Conservation (phyloP, 495 filamentous ascomycete species). For the Bathelium albidoporum region DNA sequence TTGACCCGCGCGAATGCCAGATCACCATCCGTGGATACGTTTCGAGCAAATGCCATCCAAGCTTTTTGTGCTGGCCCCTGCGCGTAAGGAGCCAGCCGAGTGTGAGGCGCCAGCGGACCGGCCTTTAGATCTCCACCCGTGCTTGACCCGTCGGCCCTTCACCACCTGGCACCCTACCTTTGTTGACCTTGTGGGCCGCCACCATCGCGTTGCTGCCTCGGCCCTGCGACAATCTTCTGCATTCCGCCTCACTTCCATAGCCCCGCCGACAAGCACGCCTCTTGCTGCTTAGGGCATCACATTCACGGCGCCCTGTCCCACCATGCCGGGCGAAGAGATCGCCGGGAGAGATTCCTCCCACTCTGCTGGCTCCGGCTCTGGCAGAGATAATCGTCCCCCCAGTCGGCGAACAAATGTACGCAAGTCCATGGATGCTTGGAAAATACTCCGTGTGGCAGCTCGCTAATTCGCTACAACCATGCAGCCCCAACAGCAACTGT, state of each 20-base stretch:
- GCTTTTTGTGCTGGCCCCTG: background rate
- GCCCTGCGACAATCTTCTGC: background rate
- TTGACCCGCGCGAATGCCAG: background rate
- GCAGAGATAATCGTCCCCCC: slow-evolving; percentile 1
- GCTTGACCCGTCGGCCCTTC: background rate
- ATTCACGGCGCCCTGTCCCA: background rate
- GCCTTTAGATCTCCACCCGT: background rate
- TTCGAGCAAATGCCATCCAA: background rate
- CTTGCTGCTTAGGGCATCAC: background rate
- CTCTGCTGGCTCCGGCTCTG: slow-evolving; percentile 12
- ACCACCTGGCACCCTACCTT: background rate
- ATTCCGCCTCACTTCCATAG: background rate
- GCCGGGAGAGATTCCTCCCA: background rate
- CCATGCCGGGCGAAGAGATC: background rate
- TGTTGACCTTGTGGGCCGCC: background rate
- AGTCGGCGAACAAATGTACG: slow-evolving; percentile 14
- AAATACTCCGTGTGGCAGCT: background rate
- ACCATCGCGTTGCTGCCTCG: background rate
- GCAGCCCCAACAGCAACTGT: slow-evolving; percentile 61
- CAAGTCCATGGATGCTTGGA: background rate
- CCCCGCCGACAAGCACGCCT: background rate
- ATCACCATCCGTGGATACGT: no score
- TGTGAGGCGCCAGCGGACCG: background rate
- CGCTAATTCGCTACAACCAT: slow-evolving; percentile 18
- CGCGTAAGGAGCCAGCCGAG: background rate